phyloP scores from a whole-genome alignment of 257 asterid species.

The Primulina huaijiensis region DNA sequence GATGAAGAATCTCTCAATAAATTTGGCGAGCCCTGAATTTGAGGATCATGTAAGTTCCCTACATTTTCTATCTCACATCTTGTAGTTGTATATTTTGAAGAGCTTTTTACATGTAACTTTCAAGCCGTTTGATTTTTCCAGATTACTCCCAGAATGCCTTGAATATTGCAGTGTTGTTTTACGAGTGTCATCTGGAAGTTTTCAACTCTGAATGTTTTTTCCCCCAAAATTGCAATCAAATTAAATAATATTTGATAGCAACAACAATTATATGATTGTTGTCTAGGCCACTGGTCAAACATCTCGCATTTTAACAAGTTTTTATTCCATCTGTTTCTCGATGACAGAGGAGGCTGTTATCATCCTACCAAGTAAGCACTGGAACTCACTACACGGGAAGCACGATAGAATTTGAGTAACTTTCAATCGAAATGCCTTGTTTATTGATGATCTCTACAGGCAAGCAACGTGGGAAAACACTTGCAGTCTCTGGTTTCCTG shows the following conservation, averaged over 20 bases:
- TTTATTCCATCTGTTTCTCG: conserved; percentile 8
- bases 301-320: no score
- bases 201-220: no score
- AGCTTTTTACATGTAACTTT: neutral
- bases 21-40: conserved; percentile 51
- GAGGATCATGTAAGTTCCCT: neutral
- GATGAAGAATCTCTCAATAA: conserved; percentile 41
- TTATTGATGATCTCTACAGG: neutral
- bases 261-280: neutral
- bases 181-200: no score
- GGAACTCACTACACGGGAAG: conserved; percentile 26
- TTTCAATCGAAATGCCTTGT: neutral
- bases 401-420: conserved; percentile 7
- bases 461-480: neutral
- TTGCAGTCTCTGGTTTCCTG: no score
- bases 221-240: no score
- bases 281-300: neutral
- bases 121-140: neutral
- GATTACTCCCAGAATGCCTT: no score
- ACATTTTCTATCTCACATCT: neutral
- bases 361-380: conserved; percentile 31
- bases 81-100: neutral
- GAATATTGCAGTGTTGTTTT: no score
- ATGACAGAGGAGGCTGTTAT: conserved; percentile 53
- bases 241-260: neutral